These are phyloP conservation scores for Staphylotrichum longicolle DNA, from an alignment of 495 filamentous ascomycete species.

Conservation along the genomic window DNA sequence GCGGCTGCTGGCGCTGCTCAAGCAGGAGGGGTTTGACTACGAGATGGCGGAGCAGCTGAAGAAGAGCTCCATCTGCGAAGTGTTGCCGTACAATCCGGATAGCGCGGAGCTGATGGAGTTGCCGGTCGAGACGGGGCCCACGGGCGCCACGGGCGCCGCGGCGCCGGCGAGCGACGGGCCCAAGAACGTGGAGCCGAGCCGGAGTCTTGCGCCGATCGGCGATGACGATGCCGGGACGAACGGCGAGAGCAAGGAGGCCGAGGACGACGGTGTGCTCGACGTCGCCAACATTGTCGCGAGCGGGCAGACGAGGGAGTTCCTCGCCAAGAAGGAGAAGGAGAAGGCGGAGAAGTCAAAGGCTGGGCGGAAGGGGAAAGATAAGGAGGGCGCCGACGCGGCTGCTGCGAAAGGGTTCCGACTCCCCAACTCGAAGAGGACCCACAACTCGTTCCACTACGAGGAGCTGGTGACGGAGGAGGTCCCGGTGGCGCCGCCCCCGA, in stretches of 20 bases:
- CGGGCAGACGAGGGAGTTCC: slow-evolving; percentile 87
- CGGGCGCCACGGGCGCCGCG: slow-evolving; percentile 40
- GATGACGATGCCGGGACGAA: slow-evolving; percentile 52
- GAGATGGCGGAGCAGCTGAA: slow-evolving; percentile 98
- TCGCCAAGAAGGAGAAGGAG: slow-evolving; percentile 88
- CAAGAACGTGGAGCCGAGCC: slow-evolving; percentile 33
- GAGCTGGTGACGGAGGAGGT: slow-evolving; percentile 67
- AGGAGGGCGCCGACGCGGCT: slow-evolving; percentile 57
- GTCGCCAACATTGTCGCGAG: slow-evolving; percentile 90
- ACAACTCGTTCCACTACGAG: slow-evolving; percentile 78
- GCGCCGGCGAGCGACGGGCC: slow-evolving; percentile 34
- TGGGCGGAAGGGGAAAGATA: slow-evolving; percentile 49
- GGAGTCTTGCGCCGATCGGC: slow-evolving; percentile 19
- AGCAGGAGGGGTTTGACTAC: slow-evolving; percentile 64
- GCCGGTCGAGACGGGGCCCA: slow-evolving; percentile 59
- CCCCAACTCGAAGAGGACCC: slow-evolving; percentile 77
- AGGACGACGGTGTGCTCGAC: slow-evolving; percentile 83
- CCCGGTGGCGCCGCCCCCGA: slow-evolving; percentile 34
- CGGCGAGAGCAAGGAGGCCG: slow-evolving; percentile 49
- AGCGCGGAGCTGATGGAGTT: slow-evolving; percentile 54
- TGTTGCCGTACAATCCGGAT: slow-evolving; percentile 64
- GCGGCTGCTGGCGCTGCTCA: slow-evolving; percentile 65
- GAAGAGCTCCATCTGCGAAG: slow-evolving; percentile 81
- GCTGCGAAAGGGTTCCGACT: slow-evolving; percentile 58
- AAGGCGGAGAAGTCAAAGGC: slow-evolving; percentile 67